Percentiles rank a stretch among this genome's conserved stretches.
phyloP scores from a whole-genome alignment of 805 yeast species.

The Grigorovia transvaalensis region DNA sequence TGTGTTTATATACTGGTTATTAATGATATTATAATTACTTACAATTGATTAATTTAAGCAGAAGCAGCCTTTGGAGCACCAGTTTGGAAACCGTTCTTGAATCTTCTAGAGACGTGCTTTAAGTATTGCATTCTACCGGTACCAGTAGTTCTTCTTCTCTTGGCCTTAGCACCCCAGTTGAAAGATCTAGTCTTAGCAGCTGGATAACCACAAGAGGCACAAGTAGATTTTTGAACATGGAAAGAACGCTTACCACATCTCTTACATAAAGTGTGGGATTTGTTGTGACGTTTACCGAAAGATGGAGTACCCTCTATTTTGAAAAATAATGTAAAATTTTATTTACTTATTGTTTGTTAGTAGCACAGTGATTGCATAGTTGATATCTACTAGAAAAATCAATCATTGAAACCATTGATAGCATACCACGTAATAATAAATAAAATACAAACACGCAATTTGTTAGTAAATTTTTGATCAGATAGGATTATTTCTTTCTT shows the following conservation, averaged over 20 bases:
- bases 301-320: slow-evolving; percentile 96
- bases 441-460: too few relatives aligned
- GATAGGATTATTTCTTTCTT: too few relatives aligned
- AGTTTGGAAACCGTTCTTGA: slow-evolving; percentile 98
- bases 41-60: slow-evolving; percentile 34
- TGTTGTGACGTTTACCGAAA: slow-evolving; percentile 99
- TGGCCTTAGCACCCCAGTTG: slow-evolving; percentile 99
- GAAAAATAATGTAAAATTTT: slow-evolving; percentile 12
- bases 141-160: slow-evolving; percentile 99
- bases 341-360: slow-evolving; percentile 18
- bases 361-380: too few relatives aligned
- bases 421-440: too few relatives aligned
- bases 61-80: slow-evolving; percentile 57
- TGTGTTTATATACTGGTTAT: slow-evolving; percentile 2
- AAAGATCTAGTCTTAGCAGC: slow-evolving; percentile 96
- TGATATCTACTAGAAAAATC: too few relatives aligned
- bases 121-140: slow-evolving; percentile 99
- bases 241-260: slow-evolving; percentile 98
- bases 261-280: slow-evolving; percentile 98
- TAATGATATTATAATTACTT: slow-evolving; percentile 1
- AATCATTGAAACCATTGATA: too few relatives aligned
- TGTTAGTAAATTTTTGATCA: too few relatives aligned
- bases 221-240: slow-evolving; percentile 98
- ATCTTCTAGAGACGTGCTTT: slow-evolving; percentile 94
- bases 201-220: slow-evolving; percentile 99